These are phyloP conservation scores for Lasiodiplodia sp. DNA, from an alignment of 2,329 filamentous ascomycete species.

Conservation along the genomic window DNA sequence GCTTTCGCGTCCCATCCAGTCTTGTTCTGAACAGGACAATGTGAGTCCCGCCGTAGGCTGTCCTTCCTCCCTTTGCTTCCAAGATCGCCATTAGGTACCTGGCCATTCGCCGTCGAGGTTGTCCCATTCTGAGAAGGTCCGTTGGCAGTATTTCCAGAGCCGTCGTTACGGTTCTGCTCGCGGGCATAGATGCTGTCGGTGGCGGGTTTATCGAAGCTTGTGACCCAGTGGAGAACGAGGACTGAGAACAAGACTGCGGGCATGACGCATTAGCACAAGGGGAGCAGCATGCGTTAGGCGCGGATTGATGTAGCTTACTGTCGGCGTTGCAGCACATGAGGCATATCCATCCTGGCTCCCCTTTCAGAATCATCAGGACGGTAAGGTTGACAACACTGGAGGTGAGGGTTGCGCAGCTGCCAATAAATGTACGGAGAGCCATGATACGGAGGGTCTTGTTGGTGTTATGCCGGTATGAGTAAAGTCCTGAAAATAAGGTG, in stretches of 20 bases:
- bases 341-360: conserved; percentile 29
- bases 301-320: conserved; percentile 15
- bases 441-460: conserved; percentile 27
- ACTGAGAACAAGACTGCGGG: conserved; percentile 22
- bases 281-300: not conserved
- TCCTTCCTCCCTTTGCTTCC: not conserved
- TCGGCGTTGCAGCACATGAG: conserved; percentile 30
- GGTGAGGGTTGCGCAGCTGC: conserved; percentile 22
- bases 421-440: conserved; percentile 25
- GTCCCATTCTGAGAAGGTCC: not conserved
- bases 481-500: conserved; percentile 11
- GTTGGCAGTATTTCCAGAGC: not conserved
- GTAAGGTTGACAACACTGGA: conserved; percentile 24
- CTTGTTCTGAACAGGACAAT: not conserved
- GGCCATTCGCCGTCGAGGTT: not conserved
- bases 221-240: conserved; percentile 28
- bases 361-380: conserved; percentile 22
- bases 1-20: conserved; percentile 23
- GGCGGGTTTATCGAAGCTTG: conserved; percentile 11
- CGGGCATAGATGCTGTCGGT: conserved; percentile 23
- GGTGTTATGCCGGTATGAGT: conserved; percentile 23
- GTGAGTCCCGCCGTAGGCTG: not conserved
- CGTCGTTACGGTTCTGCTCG: conserved; percentile 4
- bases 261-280: not conserved
- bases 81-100: not conserved